These are phyloP conservation scores for Verticillium zaregamsianum DNA, from an alignment of 2,329 filamentous ascomycete genomes.

Conservation along the genomic window DNA sequence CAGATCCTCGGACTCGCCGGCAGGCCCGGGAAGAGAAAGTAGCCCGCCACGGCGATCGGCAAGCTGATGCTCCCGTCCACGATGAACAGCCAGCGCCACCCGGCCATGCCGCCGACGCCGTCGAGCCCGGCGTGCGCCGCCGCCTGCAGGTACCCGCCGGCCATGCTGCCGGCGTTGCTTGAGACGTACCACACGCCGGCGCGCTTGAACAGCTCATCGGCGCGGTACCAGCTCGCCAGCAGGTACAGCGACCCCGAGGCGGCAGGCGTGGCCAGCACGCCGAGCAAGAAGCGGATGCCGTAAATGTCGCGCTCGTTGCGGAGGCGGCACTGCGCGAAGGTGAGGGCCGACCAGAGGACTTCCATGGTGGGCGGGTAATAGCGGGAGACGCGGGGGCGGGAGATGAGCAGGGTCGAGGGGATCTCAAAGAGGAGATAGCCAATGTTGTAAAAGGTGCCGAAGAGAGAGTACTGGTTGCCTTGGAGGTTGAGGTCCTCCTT, in stretches of 20 bases:
- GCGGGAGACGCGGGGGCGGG: conserved; percentile 8
- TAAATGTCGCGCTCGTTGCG: conserved; percentile 18
- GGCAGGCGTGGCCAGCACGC: conserved; percentile 16
- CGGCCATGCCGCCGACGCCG: conserved; percentile 37
- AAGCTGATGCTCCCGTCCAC: conserved; percentile 49
- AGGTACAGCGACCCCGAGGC: conserved; percentile 17
- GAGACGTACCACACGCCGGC: conserved; percentile 42
- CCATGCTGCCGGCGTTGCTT: conserved; percentile 42
- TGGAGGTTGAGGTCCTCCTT: conserved; percentile 26
- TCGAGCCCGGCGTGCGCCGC: conserved; percentile 45
- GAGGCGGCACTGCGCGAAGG: conserved; percentile 13
- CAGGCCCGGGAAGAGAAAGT: conserved; percentile 33
- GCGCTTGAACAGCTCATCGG: conserved; percentile 35
- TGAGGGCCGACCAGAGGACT: conserved; percentile 11
- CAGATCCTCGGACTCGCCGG: conserved; percentile 28
- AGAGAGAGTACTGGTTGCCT: conserved; percentile 12
- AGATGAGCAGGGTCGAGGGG: conserved; percentile 14
- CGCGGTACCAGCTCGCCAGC: conserved; percentile 24
- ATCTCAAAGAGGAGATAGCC: conserved; percentile 14
- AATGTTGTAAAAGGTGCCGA: conserved; percentile 9
- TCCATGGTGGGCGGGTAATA: conserved; percentile 14
- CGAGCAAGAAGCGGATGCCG: conserved; percentile 21
- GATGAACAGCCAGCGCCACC: conserved; percentile 47
- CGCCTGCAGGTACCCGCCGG: conserved; percentile 45
- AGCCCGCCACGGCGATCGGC: conserved; percentile 44